Evolutionary conservation across 2,329 filamentous ascomycete species (phyloP).

Genomic region (Arthroderma sp.): DNA sequence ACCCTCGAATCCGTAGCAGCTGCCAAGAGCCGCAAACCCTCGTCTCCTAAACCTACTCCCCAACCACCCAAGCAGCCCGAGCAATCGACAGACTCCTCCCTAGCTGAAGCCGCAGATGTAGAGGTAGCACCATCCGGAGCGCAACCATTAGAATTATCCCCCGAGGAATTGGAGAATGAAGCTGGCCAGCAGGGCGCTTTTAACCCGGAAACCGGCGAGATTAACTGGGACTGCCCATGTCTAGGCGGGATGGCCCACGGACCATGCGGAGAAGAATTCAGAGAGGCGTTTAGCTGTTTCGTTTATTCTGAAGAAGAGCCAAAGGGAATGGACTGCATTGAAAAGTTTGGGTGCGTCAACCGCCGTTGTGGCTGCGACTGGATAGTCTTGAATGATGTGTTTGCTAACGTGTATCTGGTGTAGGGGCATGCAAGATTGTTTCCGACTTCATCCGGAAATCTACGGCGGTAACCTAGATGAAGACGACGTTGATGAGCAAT

Average conservation of each 20-base stretch:
- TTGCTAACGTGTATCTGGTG: slow-evolving; percentile 13
- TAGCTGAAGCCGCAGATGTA: slow-evolving; percentile 5
- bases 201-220: slow-evolving; percentile 96
- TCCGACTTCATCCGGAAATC: slow-evolving; percentile 79
- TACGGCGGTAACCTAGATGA: slow-evolving; percentile 81
- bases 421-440: slow-evolving; percentile 95
- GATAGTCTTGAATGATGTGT: not conserved
- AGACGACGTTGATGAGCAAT: slow-evolving; percentile 40
- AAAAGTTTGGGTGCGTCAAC: slow-evolving; percentile 76
- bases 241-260: slow-evolving; percentile 94
- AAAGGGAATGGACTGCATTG: slow-evolving; percentile 95
- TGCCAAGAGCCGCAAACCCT: slow-evolving; percentile 7
- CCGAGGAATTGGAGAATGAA: slow-evolving; percentile 59
- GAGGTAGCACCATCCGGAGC: slow-evolving; percentile 8
- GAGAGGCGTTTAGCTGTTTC: slow-evolving; percentile 92
- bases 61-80: slow-evolving; percentile 7
- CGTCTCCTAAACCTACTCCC: slow-evolving; percentile 7
- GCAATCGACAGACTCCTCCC: too few species aligned
- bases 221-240: slow-evolving; percentile 99
- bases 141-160: slow-evolving; percentile 16
- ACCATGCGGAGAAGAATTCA: slow-evolving; percentile 91
- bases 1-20: slow-evolving; percentile 8
- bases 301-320: slow-evolving; percentile 90
- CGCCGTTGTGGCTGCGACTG: not conserved
- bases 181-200: slow-evolving; percentile 82